Evolutionary conservation across 768 basidiomycete genomes (phyloP).

Genomic region (Serendipita sp.): DNA sequence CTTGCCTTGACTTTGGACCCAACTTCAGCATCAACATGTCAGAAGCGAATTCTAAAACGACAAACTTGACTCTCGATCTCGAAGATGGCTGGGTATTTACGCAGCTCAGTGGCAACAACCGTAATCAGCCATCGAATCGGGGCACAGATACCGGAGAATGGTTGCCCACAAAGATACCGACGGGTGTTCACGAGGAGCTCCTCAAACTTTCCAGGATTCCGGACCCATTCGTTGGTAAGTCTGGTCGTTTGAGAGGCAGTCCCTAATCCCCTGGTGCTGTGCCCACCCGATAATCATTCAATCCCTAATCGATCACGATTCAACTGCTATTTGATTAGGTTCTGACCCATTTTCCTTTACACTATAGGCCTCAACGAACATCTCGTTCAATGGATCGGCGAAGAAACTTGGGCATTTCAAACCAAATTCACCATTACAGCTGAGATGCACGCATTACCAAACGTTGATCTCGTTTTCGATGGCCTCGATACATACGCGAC

Average conservation of each 20-base stretch:
- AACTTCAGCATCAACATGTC: too few species aligned
- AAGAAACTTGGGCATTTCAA: constrained; percentile 72
- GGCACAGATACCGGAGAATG: constrained; percentile 51
- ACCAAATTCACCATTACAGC: constrained; percentile 40
- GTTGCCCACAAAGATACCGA: constrained; percentile 54
- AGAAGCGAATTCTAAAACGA: too few species aligned
- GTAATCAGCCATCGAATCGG: constrained; percentile 20
- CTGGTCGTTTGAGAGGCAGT: not conserved
- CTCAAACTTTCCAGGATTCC: constrained; percentile 56
- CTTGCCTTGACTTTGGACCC: too few species aligned
- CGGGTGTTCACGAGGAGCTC: constrained; percentile 77
- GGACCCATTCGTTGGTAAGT: constrained; percentile 50
- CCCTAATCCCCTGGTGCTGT: not conserved
- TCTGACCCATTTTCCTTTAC: constrained; percentile 1
- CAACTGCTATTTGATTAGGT: not conserved
- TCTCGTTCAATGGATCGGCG: constrained; percentile 90
- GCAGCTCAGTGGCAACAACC: constrained; percentile 34
- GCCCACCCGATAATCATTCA: not conserved
- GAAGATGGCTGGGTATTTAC: constrained; percentile 47
- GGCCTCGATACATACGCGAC: constrained; percentile 80
- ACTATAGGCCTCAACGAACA: constrained; percentile 69
- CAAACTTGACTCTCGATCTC: constrained; percentile 12
- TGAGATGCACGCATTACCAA: constrained; percentile 28
- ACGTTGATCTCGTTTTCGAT: constrained; percentile 71
- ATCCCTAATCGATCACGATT: not conserved